Conservation (phyloP, 2,329 filamentous ascomycete species). For the Alternaria metachromatica region DNA sequence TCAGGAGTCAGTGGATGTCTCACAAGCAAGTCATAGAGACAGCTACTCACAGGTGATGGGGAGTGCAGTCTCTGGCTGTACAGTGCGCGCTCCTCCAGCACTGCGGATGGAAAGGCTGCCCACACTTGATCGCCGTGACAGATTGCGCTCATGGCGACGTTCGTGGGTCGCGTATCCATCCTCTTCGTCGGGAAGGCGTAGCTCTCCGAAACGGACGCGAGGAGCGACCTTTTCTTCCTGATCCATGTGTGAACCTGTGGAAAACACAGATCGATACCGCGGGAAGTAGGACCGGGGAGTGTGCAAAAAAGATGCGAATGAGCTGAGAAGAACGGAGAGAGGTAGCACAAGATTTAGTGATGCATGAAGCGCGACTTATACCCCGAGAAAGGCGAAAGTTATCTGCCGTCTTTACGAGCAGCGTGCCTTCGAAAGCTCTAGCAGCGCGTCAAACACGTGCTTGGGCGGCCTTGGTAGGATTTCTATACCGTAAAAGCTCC, state of each 20-base stretch:
- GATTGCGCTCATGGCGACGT: conserved; percentile 31
- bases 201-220: conserved; percentile 27
- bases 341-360: conserved; percentile 4
- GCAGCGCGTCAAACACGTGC: conserved; percentile 10
- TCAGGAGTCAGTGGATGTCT: neutral
- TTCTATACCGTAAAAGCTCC: conserved; percentile 11
- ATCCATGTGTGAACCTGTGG: conserved; percentile 27
- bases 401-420: neutral
- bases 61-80: conserved; percentile 53
- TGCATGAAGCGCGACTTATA: conserved; percentile 18
- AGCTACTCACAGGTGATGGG: conserved; percentile 46
- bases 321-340: conserved; percentile 12
- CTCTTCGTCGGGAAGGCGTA: conserved; percentile 41
- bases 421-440: conserved; percentile 11
- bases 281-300: conserved; percentile 12
- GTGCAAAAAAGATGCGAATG: conserved; percentile 2
- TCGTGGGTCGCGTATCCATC: conserved; percentile 36
- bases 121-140: conserved; percentile 46
- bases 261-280: conserved; percentile 7
- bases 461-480: neutral
- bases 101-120: conserved; percentile 45
- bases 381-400: neutral
- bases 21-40: neutral
- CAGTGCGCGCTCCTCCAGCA: conserved; percentile 39
- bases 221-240: conserved; percentile 32